Conservation (phyloP, 768 basidiomycete species). For the Boletus rubescentipes region DNA sequence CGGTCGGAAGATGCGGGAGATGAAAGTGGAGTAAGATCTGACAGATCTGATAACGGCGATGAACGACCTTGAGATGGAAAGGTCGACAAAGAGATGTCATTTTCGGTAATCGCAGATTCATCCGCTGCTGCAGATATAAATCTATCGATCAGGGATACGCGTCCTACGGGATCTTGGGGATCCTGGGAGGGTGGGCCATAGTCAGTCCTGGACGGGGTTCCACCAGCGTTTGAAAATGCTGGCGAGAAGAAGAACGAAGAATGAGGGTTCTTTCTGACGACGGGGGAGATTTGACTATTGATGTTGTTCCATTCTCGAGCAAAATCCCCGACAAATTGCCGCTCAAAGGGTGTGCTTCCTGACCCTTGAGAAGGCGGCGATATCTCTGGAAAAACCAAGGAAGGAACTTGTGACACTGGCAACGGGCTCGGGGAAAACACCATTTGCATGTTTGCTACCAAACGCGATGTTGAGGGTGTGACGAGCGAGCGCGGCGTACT, state of each 20-base stretch:
- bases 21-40: slow-evolving; percentile 31
- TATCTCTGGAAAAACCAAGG: slow-evolving; percentile 22
- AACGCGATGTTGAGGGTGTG: slow-evolving; percentile 12
- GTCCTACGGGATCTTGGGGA: slow-evolving; percentile 5
- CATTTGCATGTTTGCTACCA: slow-evolving; percentile 8
- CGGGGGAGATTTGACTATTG: slow-evolving; percentile 24
- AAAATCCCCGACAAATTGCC: slow-evolving; percentile 25
- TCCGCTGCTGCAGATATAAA: slow-evolving; percentile 27
- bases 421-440: slow-evolving; percentile 32
- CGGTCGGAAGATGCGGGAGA: slow-evolving; percentile 18
- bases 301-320: slow-evolving; percentile 18
- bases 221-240: neutral
- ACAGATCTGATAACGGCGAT: slow-evolving; percentile 29
- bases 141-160: slow-evolving; percentile 28
- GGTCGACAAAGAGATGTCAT: neutral
- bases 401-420: slow-evolving; percentile 14
- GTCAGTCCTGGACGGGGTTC: neutral
- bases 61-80: slow-evolving; percentile 12
- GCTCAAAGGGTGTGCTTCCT: slow-evolving; percentile 29
- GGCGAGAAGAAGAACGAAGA: slow-evolving; percentile 9
- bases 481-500: slow-evolving; percentile 10
- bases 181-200: slow-evolving; percentile 5
- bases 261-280: slow-evolving; percentile 10
- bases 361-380: slow-evolving; percentile 29
- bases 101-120: slow-evolving; percentile 5